phyloP scores from a whole-genome alignment of 2,329 filamentous ascomycete species.

The Phialophora macrospora region DNA sequence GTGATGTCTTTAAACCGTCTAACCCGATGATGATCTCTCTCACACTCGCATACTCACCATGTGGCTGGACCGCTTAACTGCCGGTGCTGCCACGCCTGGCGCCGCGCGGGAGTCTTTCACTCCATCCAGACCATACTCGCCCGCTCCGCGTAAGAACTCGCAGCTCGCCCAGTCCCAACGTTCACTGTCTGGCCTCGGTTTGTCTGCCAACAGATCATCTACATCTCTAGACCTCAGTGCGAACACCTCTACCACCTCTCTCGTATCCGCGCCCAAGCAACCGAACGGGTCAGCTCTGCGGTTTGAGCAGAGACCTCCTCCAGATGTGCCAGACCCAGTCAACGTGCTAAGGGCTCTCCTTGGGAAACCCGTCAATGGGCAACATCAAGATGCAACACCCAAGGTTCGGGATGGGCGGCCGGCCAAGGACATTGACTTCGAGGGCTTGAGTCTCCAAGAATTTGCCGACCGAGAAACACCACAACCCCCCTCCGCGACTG shows the following conservation, averaged over 20 bases:
- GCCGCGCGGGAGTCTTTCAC: slow-evolving; percentile 63
- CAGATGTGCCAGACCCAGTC: slow-evolving; percentile 69
- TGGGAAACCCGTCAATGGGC: slow-evolving; percentile 33
- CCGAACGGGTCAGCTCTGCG: slow-evolving; percentile 72
- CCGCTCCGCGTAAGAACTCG: slow-evolving; percentile 69
- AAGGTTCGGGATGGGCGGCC: slow-evolving; percentile 14
- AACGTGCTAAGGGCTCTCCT: slow-evolving; percentile 69
- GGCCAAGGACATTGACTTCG: slow-evolving; percentile 75
- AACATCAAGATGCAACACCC: slow-evolving; percentile 28
- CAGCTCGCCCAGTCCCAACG: slow-evolving; percentile 71
- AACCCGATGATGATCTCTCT: slow-evolving; percentile 1
- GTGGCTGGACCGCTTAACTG: slow-evolving; percentile 85
- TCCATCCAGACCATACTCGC: slow-evolving; percentile 72
- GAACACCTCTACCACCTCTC: slow-evolving; percentile 76
- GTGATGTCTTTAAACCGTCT: slow-evolving; percentile 1
- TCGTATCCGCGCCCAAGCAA: slow-evolving; percentile 68
- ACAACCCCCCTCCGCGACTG: slow-evolving; percentile 67
- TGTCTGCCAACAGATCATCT: slow-evolving; percentile 70
- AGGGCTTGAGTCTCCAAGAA: slow-evolving; percentile 73
- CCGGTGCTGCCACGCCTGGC: slow-evolving; percentile 65
- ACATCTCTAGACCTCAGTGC: slow-evolving; percentile 73
- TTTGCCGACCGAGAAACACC: slow-evolving; percentile 58
- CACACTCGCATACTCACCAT: slow-evolving; percentile 52
- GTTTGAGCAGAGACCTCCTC: slow-evolving; percentile 59
- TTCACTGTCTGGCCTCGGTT: slow-evolving; percentile 61